These are phyloP conservation scores for Botrytis medusae DNA, from an alignment of 2,329 filamentous ascomycete genomes.

Conservation along the genomic window DNA sequence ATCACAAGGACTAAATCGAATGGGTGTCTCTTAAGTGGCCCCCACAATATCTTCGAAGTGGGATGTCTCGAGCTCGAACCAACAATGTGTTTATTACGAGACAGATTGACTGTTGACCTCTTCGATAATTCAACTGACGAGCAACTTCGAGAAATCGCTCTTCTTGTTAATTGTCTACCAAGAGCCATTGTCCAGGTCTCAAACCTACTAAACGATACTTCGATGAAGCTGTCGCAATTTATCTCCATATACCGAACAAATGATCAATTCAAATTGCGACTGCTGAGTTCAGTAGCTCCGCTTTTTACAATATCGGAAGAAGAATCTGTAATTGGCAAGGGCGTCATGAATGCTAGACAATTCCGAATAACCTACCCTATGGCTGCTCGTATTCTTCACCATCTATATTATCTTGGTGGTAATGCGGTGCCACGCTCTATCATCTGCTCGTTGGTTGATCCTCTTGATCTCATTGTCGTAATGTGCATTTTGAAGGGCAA, in stretches of 20 bases:
- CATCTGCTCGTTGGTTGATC: conserved; percentile 29
- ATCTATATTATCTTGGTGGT: conserved; percentile 33
- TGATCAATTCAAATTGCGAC: conserved; percentile 32
- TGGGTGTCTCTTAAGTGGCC: conserved; percentile 28
- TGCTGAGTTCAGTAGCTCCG: conserved; percentile 30
- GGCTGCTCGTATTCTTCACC: conserved; percentile 27
- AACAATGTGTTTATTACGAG: conserved; percentile 27
- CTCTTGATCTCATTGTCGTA: conserved; percentile 31
- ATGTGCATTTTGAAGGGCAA: conserved; percentile 31
- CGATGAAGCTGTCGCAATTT: conserved; percentile 34
- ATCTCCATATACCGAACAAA: conserved; percentile 29
- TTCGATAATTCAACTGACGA: conserved; percentile 26
- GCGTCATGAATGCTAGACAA: conserved; percentile 28
- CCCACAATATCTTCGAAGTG: conserved; percentile 30
- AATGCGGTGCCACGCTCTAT: conserved; percentile 29
- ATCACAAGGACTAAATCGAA: conserved; percentile 29
- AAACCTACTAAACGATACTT: conserved; percentile 30
- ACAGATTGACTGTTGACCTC: conserved; percentile 20
- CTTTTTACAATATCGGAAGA: conserved; percentile 26
- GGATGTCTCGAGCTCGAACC: conserved; percentile 29
- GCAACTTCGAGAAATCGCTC: conserved; percentile 28
- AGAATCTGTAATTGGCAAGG: conserved; percentile 31
- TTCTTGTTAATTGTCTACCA: conserved; percentile 28
- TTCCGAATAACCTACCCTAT: conserved; percentile 28
- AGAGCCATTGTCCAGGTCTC: conserved; percentile 33